Conservation (phyloP, 2,329 filamentous ascomycete species). For the Colletotrichum godetiae region DNA sequence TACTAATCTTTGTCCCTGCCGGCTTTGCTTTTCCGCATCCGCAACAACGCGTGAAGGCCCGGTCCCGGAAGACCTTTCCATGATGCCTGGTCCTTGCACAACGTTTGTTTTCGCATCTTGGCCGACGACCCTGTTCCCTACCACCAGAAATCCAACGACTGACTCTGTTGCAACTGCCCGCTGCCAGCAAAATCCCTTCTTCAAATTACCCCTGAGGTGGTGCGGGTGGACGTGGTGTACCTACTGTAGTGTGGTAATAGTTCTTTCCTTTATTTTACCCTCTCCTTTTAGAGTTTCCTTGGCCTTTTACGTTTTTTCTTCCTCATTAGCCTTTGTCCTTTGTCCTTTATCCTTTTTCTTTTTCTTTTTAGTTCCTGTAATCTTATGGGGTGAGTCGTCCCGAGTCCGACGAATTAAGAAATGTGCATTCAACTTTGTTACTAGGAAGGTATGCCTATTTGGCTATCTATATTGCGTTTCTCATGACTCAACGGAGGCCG, state of each 20-base stretch:
- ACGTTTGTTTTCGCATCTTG: not conserved
- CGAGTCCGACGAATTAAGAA: too few relatives aligned
- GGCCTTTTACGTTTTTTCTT: too few relatives aligned
- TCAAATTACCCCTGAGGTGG: not conserved
- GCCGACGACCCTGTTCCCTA: constrained; percentile 1
- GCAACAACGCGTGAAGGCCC: not conserved
- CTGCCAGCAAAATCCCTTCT: not conserved
- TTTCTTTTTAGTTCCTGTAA: too few relatives aligned
- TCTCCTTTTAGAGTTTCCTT: not conserved
- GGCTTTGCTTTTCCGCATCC: not conserved
- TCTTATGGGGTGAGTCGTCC: too few relatives aligned
- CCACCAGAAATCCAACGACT: constrained; percentile 8
- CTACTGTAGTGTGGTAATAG: not conserved
- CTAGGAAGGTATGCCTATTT: not conserved
- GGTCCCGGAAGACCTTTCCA: not conserved
- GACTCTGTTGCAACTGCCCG: not conserved
- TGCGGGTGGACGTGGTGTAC: too few relatives aligned
- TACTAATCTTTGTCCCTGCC: too few relatives aligned
- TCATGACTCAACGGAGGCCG: not conserved
- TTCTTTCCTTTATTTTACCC: too few relatives aligned
- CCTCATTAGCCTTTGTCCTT: too few relatives aligned
- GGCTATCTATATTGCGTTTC: not conserved
- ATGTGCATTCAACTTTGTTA: too few relatives aligned
- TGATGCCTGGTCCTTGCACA: constrained; percentile 7
- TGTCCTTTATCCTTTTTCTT: too few relatives aligned